These are phyloP conservation scores for Hydnomerulius pinastri DNA, from an alignment of 768 basidiomycete species.

Conservation along the genomic window DNA sequence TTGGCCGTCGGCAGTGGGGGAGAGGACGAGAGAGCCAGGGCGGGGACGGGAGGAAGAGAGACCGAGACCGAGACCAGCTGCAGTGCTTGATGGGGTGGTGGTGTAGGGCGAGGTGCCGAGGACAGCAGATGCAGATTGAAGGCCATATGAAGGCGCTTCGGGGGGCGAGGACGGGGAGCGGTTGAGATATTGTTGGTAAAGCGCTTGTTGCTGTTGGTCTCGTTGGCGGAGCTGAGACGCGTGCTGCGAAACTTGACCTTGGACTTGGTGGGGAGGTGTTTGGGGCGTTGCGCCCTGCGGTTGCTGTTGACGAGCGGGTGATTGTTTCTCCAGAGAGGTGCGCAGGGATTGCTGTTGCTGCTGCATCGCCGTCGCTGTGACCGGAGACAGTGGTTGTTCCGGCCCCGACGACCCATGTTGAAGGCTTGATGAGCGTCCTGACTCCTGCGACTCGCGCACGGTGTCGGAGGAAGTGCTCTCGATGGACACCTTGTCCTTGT, in stretches of 20 bases:
- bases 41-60: constrained; percentile 59
- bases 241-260: constrained; percentile 57
- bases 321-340: constrained; percentile 16
- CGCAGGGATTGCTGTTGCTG: constrained; percentile 52
- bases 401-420: constrained; percentile 29
- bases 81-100: constrained; percentile 40
- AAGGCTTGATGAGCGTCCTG: constrained; percentile 51
- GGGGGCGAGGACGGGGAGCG: constrained; percentile 80
- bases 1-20: constrained; percentile 60
- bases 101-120: constrained; percentile 46
- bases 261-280: constrained; percentile 28
- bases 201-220: constrained; percentile 85
- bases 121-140: constrained; percentile 73
- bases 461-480: constrained; percentile 53
- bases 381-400: constrained; percentile 49
- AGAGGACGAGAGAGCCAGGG: constrained; percentile 77
- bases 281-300: constrained; percentile 28
- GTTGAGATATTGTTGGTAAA: constrained; percentile 89
- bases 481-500: constrained; percentile 59
- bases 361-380: constrained; percentile 53
- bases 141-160: constrained; percentile 72
- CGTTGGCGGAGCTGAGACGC: constrained; percentile 74
- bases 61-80: constrained; percentile 48
- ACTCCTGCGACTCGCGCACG: constrained; percentile 62
- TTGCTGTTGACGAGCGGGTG: constrained; percentile 23